These are phyloP conservation scores for Mortierella hygrophila DNA, from an alignment of 192 early-diverging fungal genomes.

Conservation along the genomic window DNA sequence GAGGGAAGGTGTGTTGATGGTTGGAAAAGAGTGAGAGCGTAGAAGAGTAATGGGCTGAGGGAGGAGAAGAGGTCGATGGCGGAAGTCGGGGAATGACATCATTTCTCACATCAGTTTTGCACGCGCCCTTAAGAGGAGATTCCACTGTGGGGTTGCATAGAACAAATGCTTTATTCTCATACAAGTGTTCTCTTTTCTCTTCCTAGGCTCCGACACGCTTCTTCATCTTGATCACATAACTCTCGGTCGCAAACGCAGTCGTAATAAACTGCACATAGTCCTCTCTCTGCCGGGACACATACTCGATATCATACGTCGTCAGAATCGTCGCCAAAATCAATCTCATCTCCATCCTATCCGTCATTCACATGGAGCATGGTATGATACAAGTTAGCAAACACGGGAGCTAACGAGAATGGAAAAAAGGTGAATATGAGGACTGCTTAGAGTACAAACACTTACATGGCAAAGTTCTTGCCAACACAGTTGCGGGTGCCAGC, in stretches of 20 bases:
- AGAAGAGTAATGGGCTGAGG: background rate
- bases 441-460: background rate
- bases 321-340: slow-evolving; percentile 60
- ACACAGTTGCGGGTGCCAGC: slow-evolving; percentile 63
- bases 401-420: too few relatives aligned
- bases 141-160: too few relatives aligned
- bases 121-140: too few relatives aligned
- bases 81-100: background rate
- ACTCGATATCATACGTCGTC: slow-evolving; percentile 57
- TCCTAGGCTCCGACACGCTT: slow-evolving; percentile 3
- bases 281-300: slow-evolving; percentile 49
- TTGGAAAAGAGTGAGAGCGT: background rate
- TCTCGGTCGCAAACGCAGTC: slow-evolving; percentile 49
- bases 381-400: too few relatives aligned
- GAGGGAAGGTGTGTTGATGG: background rate
- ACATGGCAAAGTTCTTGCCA: slow-evolving; percentile 63
- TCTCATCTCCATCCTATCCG: slow-evolving; percentile 59
- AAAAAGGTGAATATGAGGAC: too few relatives aligned
- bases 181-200: too few relatives aligned
- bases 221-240: slow-evolving; percentile 54
- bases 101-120: too few relatives aligned
- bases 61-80: background rate
- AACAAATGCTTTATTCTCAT: too few relatives aligned
- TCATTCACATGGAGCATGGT: background rate
- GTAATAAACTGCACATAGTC: slow-evolving; percentile 61